These are phyloP conservation scores for Cornus suecica DNA, from an alignment of 148 eudicot species.

Conservation along the genomic window DNA sequence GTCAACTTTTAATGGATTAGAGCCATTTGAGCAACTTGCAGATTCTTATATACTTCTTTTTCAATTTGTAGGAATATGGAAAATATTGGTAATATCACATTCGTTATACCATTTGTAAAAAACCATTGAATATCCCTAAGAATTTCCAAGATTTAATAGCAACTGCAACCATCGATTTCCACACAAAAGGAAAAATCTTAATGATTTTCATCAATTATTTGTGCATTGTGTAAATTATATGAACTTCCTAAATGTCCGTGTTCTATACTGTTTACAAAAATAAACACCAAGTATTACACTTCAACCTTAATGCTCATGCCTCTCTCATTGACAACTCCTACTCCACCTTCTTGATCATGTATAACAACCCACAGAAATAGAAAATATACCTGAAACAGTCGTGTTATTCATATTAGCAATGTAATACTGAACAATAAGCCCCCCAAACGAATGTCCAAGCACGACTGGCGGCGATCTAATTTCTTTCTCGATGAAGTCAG, in stretches of 20 bases:
- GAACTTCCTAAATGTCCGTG: neutral
- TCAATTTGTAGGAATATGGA: neutral
- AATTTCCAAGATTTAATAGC: neutral
- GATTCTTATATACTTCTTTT: too few relatives aligned
- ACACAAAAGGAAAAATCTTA: neutral
- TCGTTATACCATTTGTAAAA: neutral
- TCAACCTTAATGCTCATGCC: neutral
- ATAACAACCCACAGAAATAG: neutral
- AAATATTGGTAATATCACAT: too few relatives aligned
- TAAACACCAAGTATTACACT: neutral
- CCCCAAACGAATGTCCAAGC: conserved; percentile 95
- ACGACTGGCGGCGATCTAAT: conserved; percentile 56
- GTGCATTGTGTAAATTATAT: neutral
- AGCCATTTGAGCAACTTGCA: too few relatives aligned
- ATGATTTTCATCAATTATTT: neutral
- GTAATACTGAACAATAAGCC: conserved; percentile 84
- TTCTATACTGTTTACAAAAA: neutral
- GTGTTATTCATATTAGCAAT: conserved; percentile 43
- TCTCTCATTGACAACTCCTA: neutral
- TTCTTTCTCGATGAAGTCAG: conserved; percentile 65
- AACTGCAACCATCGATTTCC: neutral
- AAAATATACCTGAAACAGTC: conserved; percentile 35
- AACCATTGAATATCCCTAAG: neutral
- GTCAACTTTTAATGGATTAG: neutral
- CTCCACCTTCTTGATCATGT: neutral